Conservation (phyloP, 2,329 filamentous ascomycete species). For the Chaetomiaceae sp. region DNA sequence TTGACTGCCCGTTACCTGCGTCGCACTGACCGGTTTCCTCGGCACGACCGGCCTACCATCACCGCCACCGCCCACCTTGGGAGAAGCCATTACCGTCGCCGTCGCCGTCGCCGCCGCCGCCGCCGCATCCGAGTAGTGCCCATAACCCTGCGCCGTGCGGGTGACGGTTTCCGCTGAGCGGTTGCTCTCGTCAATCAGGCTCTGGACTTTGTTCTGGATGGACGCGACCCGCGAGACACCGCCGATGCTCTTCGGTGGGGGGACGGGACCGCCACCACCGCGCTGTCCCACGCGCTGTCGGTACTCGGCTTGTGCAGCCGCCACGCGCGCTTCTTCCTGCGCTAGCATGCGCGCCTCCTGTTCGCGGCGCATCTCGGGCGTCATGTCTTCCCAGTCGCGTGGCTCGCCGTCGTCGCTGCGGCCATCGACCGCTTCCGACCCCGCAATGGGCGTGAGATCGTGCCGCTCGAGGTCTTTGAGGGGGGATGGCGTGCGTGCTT, state of each 20-base stretch:
- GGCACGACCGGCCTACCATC: slow-evolving; percentile 40
- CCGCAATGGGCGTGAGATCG: slow-evolving; percentile 66
- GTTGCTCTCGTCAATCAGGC: slow-evolving; percentile 73
- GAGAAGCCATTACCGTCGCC: slow-evolving; percentile 25
- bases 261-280: slow-evolving; percentile 34
- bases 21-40: slow-evolving; percentile 45
- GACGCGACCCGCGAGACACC: slow-evolving; percentile 65
- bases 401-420: slow-evolving; percentile 63
- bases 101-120: too few species aligned
- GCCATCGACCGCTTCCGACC: slow-evolving; percentile 68
- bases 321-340: slow-evolving; percentile 86
- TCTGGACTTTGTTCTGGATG: slow-evolving; percentile 89
- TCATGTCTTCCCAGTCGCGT: slow-evolving; percentile 61
- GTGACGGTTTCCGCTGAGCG: slow-evolving; percentile 54
- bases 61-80: slow-evolving; percentile 32
- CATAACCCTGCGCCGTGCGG: slow-evolving; percentile 81
- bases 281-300: slow-evolving; percentile 66
- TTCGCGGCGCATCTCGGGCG: slow-evolving; percentile 85
- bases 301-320: slow-evolving; percentile 84
- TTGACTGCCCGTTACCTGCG: slow-evolving; percentile 19
- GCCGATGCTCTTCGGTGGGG: slow-evolving; percentile 53
- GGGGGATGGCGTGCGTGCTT: slow-evolving; percentile 45
- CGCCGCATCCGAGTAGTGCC: slow-evolving; percentile 67
- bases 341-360: slow-evolving; percentile 76
- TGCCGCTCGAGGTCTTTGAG: slow-evolving; percentile 45